phyloP scores from a whole-genome alignment of 2,329 filamentous ascomycete genomes.

The Xylariaceae sp. region DNA sequence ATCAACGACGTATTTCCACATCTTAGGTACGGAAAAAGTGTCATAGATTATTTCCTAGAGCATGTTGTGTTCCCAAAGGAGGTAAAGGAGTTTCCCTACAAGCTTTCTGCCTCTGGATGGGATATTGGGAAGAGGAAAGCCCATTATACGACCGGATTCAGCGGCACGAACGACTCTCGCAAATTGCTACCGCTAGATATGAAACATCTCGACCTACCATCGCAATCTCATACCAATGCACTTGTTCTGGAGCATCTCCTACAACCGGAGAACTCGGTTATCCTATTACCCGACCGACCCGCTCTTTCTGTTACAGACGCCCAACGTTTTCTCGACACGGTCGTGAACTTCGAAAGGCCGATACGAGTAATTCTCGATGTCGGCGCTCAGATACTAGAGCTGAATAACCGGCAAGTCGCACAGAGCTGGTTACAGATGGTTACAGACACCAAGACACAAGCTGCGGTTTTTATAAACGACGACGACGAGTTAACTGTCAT shows the following conservation, averaged over 20 bases:
- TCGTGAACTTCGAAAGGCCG: slow-evolving; percentile 50
- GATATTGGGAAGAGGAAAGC: slow-evolving; percentile 60
- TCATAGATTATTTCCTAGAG: slow-evolving; percentile 69
- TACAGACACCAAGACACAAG: slow-evolving; percentile 44
- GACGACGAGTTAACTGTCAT: slow-evolving; percentile 54
- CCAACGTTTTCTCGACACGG: slow-evolving; percentile 48
- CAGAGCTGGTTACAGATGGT: slow-evolving; percentile 58
- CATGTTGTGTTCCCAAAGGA: slow-evolving; percentile 66
- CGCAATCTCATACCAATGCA: slow-evolving; percentile 66
- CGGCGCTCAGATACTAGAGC: slow-evolving; percentile 70
- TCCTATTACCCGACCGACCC: slow-evolving; percentile 41
- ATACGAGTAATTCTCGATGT: slow-evolving; percentile 68
- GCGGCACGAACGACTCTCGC: slow-evolving; percentile 74
- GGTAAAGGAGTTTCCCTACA: slow-evolving; percentile 66
- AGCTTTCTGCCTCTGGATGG: slow-evolving; percentile 72
- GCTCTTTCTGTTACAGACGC: slow-evolving; percentile 49
- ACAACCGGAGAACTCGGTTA: slow-evolving; percentile 48
- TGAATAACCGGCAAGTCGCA: slow-evolving; percentile 59
- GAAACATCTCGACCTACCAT: slow-evolving; percentile 63
- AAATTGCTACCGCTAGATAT: slow-evolving; percentile 66
- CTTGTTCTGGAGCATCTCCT: slow-evolving; percentile 67
- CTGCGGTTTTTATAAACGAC: slow-evolving; percentile 60
- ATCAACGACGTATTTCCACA: slow-evolving; percentile 56
- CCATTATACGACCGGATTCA: slow-evolving; percentile 68
- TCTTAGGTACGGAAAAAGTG: slow-evolving; percentile 58